Evolutionary conservation across 352 stramenopile species (phyloP).

Genomic region (Pythium aristosporum): DNA sequence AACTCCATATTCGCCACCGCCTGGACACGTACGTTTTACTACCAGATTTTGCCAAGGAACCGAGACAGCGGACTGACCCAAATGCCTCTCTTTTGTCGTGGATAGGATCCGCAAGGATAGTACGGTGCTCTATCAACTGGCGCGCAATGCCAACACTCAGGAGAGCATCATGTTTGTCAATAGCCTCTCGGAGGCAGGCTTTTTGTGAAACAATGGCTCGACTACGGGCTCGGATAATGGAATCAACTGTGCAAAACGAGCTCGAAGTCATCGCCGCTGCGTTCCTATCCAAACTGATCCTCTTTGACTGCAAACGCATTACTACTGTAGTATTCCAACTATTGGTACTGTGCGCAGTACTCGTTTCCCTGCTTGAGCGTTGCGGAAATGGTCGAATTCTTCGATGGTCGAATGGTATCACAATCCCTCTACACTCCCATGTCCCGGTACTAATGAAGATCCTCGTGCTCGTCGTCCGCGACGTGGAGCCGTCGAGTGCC

Average conservation of each 20-base stretch:
- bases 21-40: conserved; percentile 73
- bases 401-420: too few relatives aligned
- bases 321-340: too few relatives aligned
- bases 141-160: conserved; percentile 85
- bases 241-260: not conserved
- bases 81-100: not conserved
- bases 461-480: conserved; percentile 11
- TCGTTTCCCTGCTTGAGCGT: too few relatives aligned
- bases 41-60: not conserved
- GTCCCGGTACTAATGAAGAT: not conserved
- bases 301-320: too few relatives aligned
- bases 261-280: not conserved
- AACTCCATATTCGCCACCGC: conserved; percentile 74
- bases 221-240: not conserved
- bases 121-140: conserved; percentile 79
- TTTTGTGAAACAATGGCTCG: conserved; percentile 41
- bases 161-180: conserved; percentile 90
- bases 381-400: too few relatives aligned
- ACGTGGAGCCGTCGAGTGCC: conserved; percentile 21
- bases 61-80: not conserved
- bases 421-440: too few relatives aligned
- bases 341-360: too few relatives aligned
- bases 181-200: conserved; percentile 84
- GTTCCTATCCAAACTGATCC: too few relatives aligned
- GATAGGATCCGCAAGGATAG: conserved; percentile 81